Evolutionary conservation across 2,329 filamentous ascomycete species (phyloP), one percentile per base, ranked within the genome.

Genomic region (Ophiostoma sp.): DNA sequence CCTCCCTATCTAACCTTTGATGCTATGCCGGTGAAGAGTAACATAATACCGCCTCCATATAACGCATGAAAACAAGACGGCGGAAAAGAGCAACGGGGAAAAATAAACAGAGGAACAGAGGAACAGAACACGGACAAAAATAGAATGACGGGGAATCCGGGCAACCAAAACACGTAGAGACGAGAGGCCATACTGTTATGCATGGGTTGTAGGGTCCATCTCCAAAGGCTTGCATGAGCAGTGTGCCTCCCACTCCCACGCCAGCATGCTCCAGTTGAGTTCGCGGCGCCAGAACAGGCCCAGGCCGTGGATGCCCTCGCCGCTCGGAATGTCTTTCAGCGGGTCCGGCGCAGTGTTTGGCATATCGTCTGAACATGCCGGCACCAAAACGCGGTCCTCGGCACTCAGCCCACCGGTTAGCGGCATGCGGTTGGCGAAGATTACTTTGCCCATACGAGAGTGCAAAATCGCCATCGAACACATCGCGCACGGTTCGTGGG

Each of bases 391-490:
- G 73, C 85, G 85, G 76, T 87, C 85, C 77, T 96, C 92, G 36
- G 92, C 89, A 74, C 89, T 90, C 79, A 97, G 82, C 60, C 92
- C 93, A 65, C 94, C 94, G 12, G 91, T 96, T 71, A 86, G 80
- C 64, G 85, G 84, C 90, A 96, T 95, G 68, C 91, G 86, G 71
- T 88, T 84, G 71, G 86, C 87, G 78, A 97, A 96, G 52, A 96
- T 84, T 66, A 93, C 90, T 67, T 90, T 88, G 62, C 91, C 89
- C 83, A 99, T 97, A 66, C 95, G 87, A 8, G 94, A 97, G 76
- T 98, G 93, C 36, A 98, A 83, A 73, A 98, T 90, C 1, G 92
- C 95, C 95, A 98, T 98, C 47, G 91, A 92, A 79, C 95, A 99
- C 86, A 96, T 96, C 70, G 96, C 86, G 76, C 95, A 99, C 5